phyloP scores from a whole-genome alignment of 2,329 filamentous ascomycete genomes.

The Phialophora macrospora region DNA sequence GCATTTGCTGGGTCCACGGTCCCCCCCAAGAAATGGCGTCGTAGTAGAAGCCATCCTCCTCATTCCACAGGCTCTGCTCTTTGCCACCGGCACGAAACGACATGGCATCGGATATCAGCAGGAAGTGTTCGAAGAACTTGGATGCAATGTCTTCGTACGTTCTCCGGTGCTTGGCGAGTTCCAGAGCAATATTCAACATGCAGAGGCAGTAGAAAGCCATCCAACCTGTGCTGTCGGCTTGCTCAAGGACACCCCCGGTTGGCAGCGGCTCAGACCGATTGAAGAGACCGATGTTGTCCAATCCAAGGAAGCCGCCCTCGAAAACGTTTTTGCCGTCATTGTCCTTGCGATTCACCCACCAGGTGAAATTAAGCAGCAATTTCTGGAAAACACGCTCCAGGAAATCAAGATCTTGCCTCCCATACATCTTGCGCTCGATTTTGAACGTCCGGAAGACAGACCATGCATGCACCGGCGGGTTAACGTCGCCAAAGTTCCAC shows the following conservation, averaged over 20 bases:
- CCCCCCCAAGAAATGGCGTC: conserved; percentile 97
- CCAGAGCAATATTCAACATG: conserved; percentile 96
- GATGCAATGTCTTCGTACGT: conserved; percentile 96
- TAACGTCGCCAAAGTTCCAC: conserved; percentile 98
- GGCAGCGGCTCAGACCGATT: conserved; percentile 94
- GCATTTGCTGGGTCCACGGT: conserved; percentile 89
- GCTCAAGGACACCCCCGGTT: conserved; percentile 89
- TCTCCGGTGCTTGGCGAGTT: conserved; percentile 90
- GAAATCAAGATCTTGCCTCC: conserved; percentile 91
- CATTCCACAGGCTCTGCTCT: conserved; percentile 91
- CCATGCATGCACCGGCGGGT: conserved; percentile 96
- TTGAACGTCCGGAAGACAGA: conserved; percentile 95
- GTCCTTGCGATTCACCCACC: conserved; percentile 99
- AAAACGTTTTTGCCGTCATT: conserved; percentile 95
- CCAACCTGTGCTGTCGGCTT: conserved; percentile 97
- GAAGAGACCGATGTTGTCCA: conserved; percentile 97
- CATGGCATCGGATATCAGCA: conserved; percentile 98
- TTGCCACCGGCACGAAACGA: conserved; percentile 73
- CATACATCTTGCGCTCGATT: conserved; percentile 97
- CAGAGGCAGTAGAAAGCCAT: conserved; percentile 97
- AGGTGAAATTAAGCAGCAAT: conserved; percentile 92
- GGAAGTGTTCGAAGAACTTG: conserved; percentile 99
- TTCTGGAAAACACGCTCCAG: conserved; percentile 97
- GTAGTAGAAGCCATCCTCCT: conserved; percentile 95
- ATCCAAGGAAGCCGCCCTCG: conserved; percentile 90